phyloP scores from a whole-genome alignment of 2,329 filamentous ascomycete genomes.

The Fusarium bactridioides region DNA sequence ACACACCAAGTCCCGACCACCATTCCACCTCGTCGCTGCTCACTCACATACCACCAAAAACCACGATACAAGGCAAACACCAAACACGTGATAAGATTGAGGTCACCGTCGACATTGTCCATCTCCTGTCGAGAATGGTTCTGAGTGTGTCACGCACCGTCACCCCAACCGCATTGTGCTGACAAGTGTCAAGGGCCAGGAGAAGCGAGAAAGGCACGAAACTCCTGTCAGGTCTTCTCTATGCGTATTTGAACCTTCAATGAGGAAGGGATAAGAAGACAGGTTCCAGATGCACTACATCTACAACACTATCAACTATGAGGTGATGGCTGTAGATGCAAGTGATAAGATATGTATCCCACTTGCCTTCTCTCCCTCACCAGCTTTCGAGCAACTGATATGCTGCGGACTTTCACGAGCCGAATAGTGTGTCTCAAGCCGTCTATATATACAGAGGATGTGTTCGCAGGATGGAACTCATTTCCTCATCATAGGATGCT shows the following conservation, averaged over 20 bases:
- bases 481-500: background rate
- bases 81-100: constrained; percentile 58
- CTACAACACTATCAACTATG: fast-evolving
- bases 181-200: background rate
- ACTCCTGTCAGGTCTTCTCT: no score
- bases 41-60: constrained; percentile 49
- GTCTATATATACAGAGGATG: background rate
- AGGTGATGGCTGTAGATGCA: no score
- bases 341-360: background rate
- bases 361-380: background rate
- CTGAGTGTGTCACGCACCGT: background rate
- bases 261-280: background rate
- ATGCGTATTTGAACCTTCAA: background rate
- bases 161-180: background rate
- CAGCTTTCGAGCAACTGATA: background rate
- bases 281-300: background rate
- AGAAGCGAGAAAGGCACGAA: background rate
- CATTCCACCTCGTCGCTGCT: constrained; percentile 44
- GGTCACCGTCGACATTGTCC: fast-evolving
- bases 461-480: background rate
- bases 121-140: background rate
- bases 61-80: constrained; percentile 65
- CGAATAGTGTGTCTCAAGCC: background rate
- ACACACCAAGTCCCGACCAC: constrained; percentile 19
- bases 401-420: background rate